Conservation (phyloP, 208 protist species). For the Phytomonas francai region DNA sequence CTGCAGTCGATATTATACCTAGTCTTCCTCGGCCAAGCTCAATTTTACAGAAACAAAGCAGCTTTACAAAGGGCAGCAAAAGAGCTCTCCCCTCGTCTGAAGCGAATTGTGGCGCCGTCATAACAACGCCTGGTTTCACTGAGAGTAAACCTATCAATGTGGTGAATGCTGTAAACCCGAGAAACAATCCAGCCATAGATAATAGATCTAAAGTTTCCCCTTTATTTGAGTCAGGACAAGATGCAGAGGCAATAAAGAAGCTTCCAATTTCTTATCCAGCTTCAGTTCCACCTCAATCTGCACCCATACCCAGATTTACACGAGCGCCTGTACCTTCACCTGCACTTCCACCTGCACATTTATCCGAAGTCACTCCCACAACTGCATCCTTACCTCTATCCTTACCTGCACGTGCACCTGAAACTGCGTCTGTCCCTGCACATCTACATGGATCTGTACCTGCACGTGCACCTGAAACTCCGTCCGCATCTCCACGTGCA, state of each 20-base stretch:
- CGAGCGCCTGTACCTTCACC: not conserved
- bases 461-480: not conserved
- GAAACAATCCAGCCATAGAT: not conserved
- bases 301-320: not conserved
- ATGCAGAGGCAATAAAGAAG: not conserved
- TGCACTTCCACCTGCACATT: not conserved
- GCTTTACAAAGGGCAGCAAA: not conserved
- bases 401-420: not conserved
- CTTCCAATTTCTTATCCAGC: not conserved
- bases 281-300: not conserved
- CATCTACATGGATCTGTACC: not conserved
- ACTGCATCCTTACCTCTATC: not conserved
- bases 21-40: conserved; percentile 1
- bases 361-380: not conserved
- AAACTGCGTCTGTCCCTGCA: not conserved
- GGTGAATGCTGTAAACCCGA: not conserved
- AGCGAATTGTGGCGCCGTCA: not conserved
- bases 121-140: not conserved
- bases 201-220: not conserved
- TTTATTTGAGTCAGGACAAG: not conserved
- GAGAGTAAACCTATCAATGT: not conserved
- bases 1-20: not conserved
- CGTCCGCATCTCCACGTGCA: not conserved
- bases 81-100: not conserved
- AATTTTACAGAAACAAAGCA: conserved; percentile 6